phyloP scores from a whole-genome alignment of 441 rosid species.

The Pelargonium australe region DNA sequence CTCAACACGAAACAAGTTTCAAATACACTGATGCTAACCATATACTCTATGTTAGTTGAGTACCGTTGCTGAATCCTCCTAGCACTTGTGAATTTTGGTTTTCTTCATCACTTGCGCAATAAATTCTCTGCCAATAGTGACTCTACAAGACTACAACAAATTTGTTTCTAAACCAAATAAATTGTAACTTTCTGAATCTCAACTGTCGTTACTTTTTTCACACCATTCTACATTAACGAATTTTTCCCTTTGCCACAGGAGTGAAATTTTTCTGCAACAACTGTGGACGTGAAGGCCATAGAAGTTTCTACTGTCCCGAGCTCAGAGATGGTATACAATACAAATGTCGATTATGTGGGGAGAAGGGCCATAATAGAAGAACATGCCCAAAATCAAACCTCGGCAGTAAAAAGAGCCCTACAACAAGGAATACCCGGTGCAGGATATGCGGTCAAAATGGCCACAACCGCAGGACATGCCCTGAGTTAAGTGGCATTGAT shows the following conservation, averaged over 20 bases:
- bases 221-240: no score
- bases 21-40: neutral
- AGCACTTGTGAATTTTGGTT: neutral
- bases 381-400: slow-evolving; percentile 50
- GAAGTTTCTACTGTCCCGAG: slow-evolving; percentile 80
- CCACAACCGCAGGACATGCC: slow-evolving; percentile 73
- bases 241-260: slow-evolving; percentile 36
- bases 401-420: slow-evolving; percentile 22
- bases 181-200: neutral
- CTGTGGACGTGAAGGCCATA: slow-evolving; percentile 86
- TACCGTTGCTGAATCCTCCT: no score
- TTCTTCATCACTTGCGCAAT: neutral
- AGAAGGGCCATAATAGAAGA: slow-evolving; percentile 73
- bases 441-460: slow-evolving; percentile 48
- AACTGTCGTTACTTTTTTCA: neutral
- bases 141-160: neutral
- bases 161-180: neutral
- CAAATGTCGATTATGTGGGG: slow-evolving; percentile 63
- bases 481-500: slow-evolving; percentile 10
- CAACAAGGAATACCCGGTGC: slow-evolving; percentile 36
- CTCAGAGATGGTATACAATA: slow-evolving; percentile 44
- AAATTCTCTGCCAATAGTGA: neutral
- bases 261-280: slow-evolving; percentile 60
- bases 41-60: neutral
- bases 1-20: neutral